Evolutionary conservation across 352 stramenopile species (phyloP), one percentile per base, ranked within the genome.

Genomic region (Globisporangium perplexum): DNA sequence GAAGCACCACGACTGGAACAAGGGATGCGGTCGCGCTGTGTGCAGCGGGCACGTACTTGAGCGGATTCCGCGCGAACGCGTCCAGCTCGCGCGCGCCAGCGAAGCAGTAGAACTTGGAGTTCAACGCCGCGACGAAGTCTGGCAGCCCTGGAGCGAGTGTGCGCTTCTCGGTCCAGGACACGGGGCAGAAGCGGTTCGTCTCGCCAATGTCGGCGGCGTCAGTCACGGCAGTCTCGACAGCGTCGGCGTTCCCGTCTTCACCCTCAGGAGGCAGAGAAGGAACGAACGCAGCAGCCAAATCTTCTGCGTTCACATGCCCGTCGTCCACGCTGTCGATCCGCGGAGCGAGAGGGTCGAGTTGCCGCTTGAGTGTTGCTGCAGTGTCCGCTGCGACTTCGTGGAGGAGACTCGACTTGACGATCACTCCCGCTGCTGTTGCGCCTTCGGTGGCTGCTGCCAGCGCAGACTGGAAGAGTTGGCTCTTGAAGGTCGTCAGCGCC

Each of bases 51-150:
- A 90, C 47, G 52, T 77, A 89, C 31, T 52, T 53, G 3, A 10
- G 26, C 15, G 81, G 81, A 53, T 88, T 69, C 48, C 68, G 63
- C 48, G 74, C 68, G 44, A 91, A 91, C 18, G 65, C 68, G 12
- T 53, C 50, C 1, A 57, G 68, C 41, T 88, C 72, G 0, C 49
- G 10, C 15, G 60, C 47, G 3, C 78, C 74, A 43, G 74, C 72
- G 39, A 87, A 91, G 1, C 71, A 61, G 39, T 88, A 91, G 20
- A 83, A 69, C 17, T 70, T 63, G 22, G 81, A 67, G 17, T 56
- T 47, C 50, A 78, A 82, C 3, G 59, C 73, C 7, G 61, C 64
- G 35, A 83, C 65, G 35, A 65, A 74, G 22, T 63, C 36, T 4
- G 71, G 55, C 0, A 66, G 47, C 18, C 81, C 81, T 50, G 78